Evolutionary conservation across 2,329 filamentous ascomycete genomes (phyloP), one percentile per base, ranked within the genome.

Genomic region (Lachnellula hyalina): DNA sequence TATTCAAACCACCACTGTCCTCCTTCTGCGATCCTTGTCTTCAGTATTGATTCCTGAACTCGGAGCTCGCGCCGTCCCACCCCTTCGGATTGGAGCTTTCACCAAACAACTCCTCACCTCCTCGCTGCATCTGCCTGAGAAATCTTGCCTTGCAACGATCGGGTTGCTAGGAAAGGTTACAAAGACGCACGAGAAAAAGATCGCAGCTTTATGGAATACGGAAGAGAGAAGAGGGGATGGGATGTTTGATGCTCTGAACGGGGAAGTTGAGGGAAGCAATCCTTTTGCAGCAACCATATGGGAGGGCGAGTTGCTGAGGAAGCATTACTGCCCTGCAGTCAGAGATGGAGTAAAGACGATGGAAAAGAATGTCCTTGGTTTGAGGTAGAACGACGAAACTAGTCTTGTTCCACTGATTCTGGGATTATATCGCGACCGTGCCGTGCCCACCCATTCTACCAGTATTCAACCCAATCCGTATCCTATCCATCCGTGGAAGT

Each of bases 221-320:
- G 93, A 97, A 69, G 94, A 97, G 75, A 80, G 93, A 49, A 88
- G 89, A 69, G 93, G 93, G 6, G 93, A 97, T 69, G 94, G 94
- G 2, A 82, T 86, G 1, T 97, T 89, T 67, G 87, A 92, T 71
- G 79, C 90, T 0, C 71, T 86, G 44, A 83, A 84, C 45, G 79
- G 80, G 28, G 89, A 86, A 60, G 81, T 95, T 3, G 93, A 96
- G 72, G 85, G 83, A 7, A 92, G 87, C 62, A 97, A 97, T 73
- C 91, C 93, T 0, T 96, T 94, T 72, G 89, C 92, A 0, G 84
- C 85, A 4, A 96, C 90, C 0, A 80, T 95, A 0, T 99, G 93
- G 94, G 94, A 97, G 70, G 91, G 90, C 0, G 94, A 97, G 74
- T 69, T 99, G 55, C 70, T 99, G 64, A 79, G 86, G 68, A 80